Percentiles rank a stretch among this genome's conserved stretches.
phyloP scores from a whole-genome alignment of 208 protist species.

The Leishmania gerbilli region DNA sequence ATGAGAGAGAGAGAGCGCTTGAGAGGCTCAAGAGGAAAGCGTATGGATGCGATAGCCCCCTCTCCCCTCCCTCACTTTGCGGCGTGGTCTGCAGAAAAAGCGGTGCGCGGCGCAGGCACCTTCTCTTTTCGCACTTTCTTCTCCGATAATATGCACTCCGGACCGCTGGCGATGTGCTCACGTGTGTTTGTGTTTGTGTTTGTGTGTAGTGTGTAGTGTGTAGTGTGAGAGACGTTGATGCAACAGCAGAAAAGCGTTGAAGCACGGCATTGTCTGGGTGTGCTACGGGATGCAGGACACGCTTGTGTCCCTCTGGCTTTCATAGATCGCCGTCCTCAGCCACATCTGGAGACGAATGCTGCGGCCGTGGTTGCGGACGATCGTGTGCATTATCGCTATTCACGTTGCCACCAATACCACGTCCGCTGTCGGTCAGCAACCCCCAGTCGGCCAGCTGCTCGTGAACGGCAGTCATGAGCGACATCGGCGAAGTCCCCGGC shows the following conservation, averaged over 20 bases:
- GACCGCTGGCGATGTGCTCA: not conserved
- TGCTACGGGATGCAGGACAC: not conserved
- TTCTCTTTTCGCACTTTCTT: not conserved
- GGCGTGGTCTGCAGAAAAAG: not conserved
- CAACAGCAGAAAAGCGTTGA: not conserved
- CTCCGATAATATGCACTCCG: not conserved
- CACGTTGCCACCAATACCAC: not conserved
- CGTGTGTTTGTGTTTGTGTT: not conserved
- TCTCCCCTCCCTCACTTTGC: not conserved
- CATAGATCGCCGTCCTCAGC: slow-evolving; percentile 18
- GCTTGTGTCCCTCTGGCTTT: not conserved
- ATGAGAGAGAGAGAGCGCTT: not conserved
- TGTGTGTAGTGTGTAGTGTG: not conserved
- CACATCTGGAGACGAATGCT: not conserved
- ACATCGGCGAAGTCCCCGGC: slow-evolving; percentile 40
- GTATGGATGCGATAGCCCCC: not conserved
- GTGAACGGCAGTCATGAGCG: slow-evolving; percentile 52
- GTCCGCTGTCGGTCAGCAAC: not conserved
- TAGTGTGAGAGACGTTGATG: not conserved
- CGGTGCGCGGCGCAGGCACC: not conserved
- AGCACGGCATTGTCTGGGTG: not conserved
- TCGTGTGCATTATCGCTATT: not conserved
- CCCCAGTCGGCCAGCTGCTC: slow-evolving; percentile 52
- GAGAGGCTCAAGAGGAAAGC: not conserved
- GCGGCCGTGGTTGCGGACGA: not conserved